Base-by-base conservation (phyloP, 257 asterid genomes). In the Eustoma russellianum region DNA sequence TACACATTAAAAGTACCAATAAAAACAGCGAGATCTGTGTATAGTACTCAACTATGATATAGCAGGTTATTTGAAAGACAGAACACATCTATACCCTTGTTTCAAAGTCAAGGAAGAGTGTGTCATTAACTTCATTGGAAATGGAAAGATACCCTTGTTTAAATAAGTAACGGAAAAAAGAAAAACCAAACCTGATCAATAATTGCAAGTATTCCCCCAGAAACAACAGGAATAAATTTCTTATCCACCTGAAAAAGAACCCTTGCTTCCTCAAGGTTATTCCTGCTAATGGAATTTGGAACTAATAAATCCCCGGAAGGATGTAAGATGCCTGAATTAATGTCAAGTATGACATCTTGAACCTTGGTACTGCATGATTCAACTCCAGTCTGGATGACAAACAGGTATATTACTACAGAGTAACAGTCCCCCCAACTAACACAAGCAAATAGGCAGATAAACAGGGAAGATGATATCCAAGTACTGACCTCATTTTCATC, bases 241-340 rank as follows among this genome's bases (percentile, higher is more conserved):
- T 85, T 87, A 69, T 91, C 96, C 60, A 91, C 94, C 76, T 87
- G 98, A 60, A 63, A 77, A 60, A 91, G 98, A 77, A 91, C 93
- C 69, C 72, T 75, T 66, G 95, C 94, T 66, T 72, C 65, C 63
- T 77, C 80, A 68, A 91, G 83, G 73, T 78, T 80, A 46, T 66
- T 76, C 80, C 79, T 82, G 69, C 74, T 88, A 48, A 91, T 84
- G 62, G 81, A 79, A 66, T 74, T 75, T 55, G 98, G 96, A 70
- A 85, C 71, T 71, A 91, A 56, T 56, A 82, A 72, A 61, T 77
- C 83, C 24, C 86, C 79, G 55, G 79, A 66, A 66, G 74, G 71
- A 68, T 76, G 77, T 79, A 83, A 77, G 66, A 71, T 53, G 50
- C 79, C 83, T 28, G 94, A 90, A 57, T 80, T 70, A 58, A 86